Percentiles rank a stretch among this genome's conserved stretches.
These are phyloP conservation scores for Zymoseptoria pseudotritici DNA, from an alignment of 2,329 filamentous ascomycete genomes.

Conservation along the genomic window DNA sequence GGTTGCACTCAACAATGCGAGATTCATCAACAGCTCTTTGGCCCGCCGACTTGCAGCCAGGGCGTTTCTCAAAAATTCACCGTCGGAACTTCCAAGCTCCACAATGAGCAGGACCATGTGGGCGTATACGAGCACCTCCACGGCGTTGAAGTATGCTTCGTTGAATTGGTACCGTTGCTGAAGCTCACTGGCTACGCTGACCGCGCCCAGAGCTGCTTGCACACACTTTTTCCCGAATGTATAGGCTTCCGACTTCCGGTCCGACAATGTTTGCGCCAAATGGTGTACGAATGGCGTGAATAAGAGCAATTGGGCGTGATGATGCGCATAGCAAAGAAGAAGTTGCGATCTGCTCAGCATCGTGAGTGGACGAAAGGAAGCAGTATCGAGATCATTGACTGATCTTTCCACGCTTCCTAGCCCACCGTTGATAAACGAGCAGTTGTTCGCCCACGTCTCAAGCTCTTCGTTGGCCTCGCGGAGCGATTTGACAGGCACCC, in stretches of 20 bases:
- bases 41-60: constrained; percentile 5
- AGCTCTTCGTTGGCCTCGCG: constrained; percentile 6
- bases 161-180: constrained; percentile 11
- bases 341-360: constrained; percentile 10
- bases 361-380: neutral
- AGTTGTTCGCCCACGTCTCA: constrained; percentile 7
- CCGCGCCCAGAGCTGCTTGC: constrained; percentile 10
- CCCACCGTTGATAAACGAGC: constrained; percentile 5
- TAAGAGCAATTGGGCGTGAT: constrained; percentile 12
- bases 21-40: constrained; percentile 9
- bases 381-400: neutral
- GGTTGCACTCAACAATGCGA: constrained; percentile 8
- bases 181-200: constrained; percentile 11
- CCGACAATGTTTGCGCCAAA: constrained; percentile 1
- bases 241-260: neutral
- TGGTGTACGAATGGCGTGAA: constrained; percentile 15
- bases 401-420: constrained; percentile 12
- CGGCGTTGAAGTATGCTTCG: constrained; percentile 11
- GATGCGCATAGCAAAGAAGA: constrained; percentile 9
- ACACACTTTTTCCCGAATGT: constrained; percentile 7
- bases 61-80: constrained; percentile 5
- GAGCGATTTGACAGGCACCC: constrained; percentile 3
- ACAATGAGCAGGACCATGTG: constrained; percentile 10
- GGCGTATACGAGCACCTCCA: constrained; percentile 13
- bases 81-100: constrained; percentile 7